Base-by-base conservation (phyloP, 495 filamentous ascomycete species). In the Trypethelium eluteriae region DNA sequence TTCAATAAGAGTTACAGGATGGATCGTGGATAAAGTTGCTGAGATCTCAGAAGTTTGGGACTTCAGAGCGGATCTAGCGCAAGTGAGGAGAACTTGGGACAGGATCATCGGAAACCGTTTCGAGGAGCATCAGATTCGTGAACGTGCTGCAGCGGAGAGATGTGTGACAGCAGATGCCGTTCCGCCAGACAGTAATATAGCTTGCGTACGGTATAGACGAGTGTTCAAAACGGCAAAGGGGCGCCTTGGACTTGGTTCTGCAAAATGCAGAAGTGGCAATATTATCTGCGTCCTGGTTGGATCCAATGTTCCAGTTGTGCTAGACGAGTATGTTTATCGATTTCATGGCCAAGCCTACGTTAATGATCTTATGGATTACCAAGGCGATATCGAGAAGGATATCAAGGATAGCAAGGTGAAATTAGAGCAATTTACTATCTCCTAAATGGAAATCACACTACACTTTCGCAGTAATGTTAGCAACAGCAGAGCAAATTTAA, bases 251-350 rank as follows among this genome's bases (percentile, higher is more conserved):
- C 49, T 25, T 18, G 49, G 49, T 14, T 18, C 49, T 53, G 9
- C n/a, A 11, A 11, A 53, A 53, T 53, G 49, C 49, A 18, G 16
- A 18, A 11, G 5, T 11, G 49, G 49, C 10, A 18, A 53, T 18
- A 53, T 53, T 11, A 53, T 53, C 49, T 53, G 49, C 49, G 18
- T 53, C n/a, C 18, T 53, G 49, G 16, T 53, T 53, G 49, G 49
- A 18, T 53, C 49, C 9, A 11, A 11, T 11, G 49, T 53, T 53
- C 49, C 49, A 18, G 9, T 18, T 18, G 49, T 25, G 16, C n/a
- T 53, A 18, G 16, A 18, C 49, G 11, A 11, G 10, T 25, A 18
- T 11, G 5, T 16, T 14, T 18, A 53, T 18, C 1, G 18, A 53
- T 11, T 53, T 18, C 9, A 53, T 14, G 49, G 49, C 10, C 49